Percentiles rank a stretch among this genome's conserved stretches.
These are phyloP conservation scores for Trichothecium roseum DNA, from an alignment of 2,329 filamentous ascomycete genomes.

Conservation along the genomic window DNA sequence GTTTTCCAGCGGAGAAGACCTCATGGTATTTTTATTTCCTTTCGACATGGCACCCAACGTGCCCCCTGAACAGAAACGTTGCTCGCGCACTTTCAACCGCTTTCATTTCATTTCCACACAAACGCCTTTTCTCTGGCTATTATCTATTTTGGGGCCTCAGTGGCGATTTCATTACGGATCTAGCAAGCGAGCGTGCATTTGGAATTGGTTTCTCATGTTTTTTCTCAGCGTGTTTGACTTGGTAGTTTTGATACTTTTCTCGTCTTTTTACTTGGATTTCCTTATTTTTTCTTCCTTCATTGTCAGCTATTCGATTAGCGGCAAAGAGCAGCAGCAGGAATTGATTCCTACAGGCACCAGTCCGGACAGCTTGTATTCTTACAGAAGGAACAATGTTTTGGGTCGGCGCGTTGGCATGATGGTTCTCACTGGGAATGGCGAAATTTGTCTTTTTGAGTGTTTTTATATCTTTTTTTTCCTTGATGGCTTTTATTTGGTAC, in stretches of 20 bases:
- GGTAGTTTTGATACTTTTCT: slow-evolving; percentile 11
- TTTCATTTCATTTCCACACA: slow-evolving; percentile 22
- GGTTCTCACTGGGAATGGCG: too few species aligned
- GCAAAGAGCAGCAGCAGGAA: not conserved
- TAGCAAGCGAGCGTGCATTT: slow-evolving; percentile 24
- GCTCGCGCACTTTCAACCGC: slow-evolving; percentile 36
- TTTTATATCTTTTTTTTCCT: too few species aligned
- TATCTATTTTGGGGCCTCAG: slow-evolving; percentile 17
- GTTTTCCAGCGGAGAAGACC: slow-evolving; percentile 8
- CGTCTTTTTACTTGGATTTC: slow-evolving; percentile 10
- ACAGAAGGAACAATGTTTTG: too few species aligned
- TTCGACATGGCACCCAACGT: slow-evolving; percentile 19
- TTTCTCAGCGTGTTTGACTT: slow-evolving; percentile 14
- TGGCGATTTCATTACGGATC: slow-evolving; percentile 20
- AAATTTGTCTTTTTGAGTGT: too few species aligned
- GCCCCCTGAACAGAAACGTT: slow-evolving; percentile 27
- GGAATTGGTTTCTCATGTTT: slow-evolving; percentile 15
- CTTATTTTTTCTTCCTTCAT: not conserved
- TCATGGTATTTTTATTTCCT: slow-evolving; percentile 11
- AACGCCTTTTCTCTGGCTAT: slow-evolving; percentile 16
- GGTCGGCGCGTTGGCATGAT: too few species aligned
- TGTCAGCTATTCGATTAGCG: not conserved
- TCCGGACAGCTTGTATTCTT: slow-evolving; percentile 3
- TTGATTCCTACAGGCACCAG: slow-evolving; percentile 2
- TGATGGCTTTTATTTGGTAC: too few species aligned